Evolutionary conservation across 2,329 filamentous ascomycete species (phyloP).

Genomic region (Apiospora malaysiana): DNA sequence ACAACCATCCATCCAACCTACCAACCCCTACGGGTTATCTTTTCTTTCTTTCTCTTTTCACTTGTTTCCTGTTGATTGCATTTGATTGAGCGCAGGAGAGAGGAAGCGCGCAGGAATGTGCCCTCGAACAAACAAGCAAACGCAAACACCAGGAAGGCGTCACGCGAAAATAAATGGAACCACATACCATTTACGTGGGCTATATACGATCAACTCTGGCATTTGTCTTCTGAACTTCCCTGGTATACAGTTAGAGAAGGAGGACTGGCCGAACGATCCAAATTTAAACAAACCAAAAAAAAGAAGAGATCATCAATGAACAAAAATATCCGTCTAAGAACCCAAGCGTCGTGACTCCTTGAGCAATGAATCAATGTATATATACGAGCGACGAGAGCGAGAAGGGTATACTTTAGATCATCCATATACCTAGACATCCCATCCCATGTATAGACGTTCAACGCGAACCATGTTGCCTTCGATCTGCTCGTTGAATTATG

Average conservation of each 20-base stretch:
- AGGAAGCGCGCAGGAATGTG: conserved; percentile 16
- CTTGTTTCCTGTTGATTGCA: conserved; percentile 11
- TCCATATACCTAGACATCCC: neutral
- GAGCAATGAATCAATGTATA: neutral
- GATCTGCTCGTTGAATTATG: too few relatives aligned
- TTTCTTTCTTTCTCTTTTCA: neutral
- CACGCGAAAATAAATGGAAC: neutral
- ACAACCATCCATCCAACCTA: neutral
- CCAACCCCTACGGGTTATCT: neutral
- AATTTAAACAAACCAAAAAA: conserved; percentile 2
- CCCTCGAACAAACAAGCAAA: conserved; percentile 10
- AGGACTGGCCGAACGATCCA: neutral
- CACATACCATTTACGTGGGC: neutral
- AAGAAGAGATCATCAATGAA: conserved; percentile 9
- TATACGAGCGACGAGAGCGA: neutral
- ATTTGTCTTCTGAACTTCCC: neutral
- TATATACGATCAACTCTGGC: too few relatives aligned
- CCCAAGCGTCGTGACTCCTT: neutral
- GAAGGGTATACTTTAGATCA: neutral
- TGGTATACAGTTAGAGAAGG: neutral
- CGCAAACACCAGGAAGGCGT: neutral
- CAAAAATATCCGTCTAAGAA: neutral
- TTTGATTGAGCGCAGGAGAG: conserved; percentile 8
- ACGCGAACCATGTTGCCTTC: too few relatives aligned
- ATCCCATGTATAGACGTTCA: neutral